These are phyloP conservation scores for Calocybe gangraenosa DNA, from an alignment of 768 basidiomycete genomes.

Conservation along the genomic window DNA sequence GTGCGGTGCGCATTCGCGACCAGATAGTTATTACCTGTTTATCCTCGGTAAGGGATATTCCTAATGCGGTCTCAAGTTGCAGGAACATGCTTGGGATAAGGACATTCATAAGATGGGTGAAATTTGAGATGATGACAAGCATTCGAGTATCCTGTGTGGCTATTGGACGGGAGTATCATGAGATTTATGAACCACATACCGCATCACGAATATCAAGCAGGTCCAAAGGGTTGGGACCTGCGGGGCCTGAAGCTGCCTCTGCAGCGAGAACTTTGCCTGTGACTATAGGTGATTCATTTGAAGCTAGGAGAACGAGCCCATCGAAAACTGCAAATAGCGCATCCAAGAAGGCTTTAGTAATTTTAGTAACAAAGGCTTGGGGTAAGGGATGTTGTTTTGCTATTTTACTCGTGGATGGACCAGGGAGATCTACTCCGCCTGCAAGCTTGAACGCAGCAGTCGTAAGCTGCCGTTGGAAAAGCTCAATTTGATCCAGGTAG, in stretches of 20 bases:
- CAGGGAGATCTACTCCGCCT: slow-evolving; percentile 62
- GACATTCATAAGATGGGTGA: slow-evolving; percentile 65
- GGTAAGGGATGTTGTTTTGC: slow-evolving; percentile 61
- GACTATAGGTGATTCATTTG: slow-evolving; percentile 55
- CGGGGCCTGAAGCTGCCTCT: slow-evolving; percentile 23
- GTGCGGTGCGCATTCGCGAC: not conserved
- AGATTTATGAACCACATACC: slow-evolving; percentile 34
- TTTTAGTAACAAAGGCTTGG: slow-evolving; percentile 62
- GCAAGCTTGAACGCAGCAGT: slow-evolving; percentile 78
- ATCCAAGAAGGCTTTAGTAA: slow-evolving; percentile 84
- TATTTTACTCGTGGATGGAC: slow-evolving; percentile 43
- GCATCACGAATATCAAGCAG: slow-evolving; percentile 57
- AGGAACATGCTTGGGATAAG: slow-evolving; percentile 77
- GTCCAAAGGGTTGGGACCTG: slow-evolving; percentile 48
- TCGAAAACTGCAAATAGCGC: slow-evolving; percentile 82
- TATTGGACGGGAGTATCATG: not conserved
- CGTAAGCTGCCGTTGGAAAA: slow-evolving; percentile 76
- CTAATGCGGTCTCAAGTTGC: slow-evolving; percentile 76
- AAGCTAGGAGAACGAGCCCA: slow-evolving; percentile 78
- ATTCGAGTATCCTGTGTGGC: slow-evolving; percentile 74
- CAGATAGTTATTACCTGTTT: slow-evolving; percentile 44
- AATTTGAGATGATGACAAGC: slow-evolving; percentile 86
- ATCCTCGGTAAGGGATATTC: slow-evolving; percentile 67
- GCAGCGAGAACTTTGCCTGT: slow-evolving; percentile 30
- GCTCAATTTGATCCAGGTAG: slow-evolving; percentile 73